Percentiles rank a stretch among this genome's conserved stretches.
phyloP scores from a whole-genome alignment of 805 yeast species.

The Yamadazyma philogaea region DNA sequence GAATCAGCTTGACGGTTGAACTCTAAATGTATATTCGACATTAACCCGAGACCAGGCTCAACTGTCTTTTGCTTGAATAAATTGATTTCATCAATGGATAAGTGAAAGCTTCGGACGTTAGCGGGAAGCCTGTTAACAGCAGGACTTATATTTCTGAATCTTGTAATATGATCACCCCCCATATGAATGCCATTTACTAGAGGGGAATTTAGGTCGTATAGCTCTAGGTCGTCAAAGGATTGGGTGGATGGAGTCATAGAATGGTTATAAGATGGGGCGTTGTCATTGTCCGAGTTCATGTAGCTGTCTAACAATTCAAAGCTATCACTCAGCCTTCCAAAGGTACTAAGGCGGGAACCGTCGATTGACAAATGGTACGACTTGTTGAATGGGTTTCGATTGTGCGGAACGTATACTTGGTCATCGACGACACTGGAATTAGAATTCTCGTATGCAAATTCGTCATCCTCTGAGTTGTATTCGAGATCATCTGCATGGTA shows the following conservation, averaged over 20 bases:
- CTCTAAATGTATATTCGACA: slow-evolving; percentile 4
- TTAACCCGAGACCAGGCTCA: slow-evolving; percentile 4
- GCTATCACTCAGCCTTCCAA: slow-evolving; percentile 8
- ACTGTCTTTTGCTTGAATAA: slow-evolving; percentile 3
- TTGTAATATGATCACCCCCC: slow-evolving; percentile 20
- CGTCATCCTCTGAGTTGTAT: not conserved
- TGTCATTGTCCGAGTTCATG: slow-evolving; percentile 17
- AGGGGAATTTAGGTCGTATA: slow-evolving; percentile 29
- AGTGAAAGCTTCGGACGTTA: slow-evolving; percentile 13
- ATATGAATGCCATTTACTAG: slow-evolving; percentile 33
- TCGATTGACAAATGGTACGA: slow-evolving; percentile 31
- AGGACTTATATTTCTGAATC: slow-evolving; percentile 13
- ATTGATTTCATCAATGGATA: slow-evolving; percentile 15
- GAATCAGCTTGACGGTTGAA: not conserved
- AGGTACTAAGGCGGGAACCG: slow-evolving; percentile 11
- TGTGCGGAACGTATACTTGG: slow-evolving; percentile 10
- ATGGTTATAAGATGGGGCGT: not conserved
- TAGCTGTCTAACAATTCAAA: slow-evolving; percentile 30
- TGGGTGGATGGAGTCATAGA: slow-evolving; percentile 12
- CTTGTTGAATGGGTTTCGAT: slow-evolving; percentile 17
- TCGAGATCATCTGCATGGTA: not conserved
- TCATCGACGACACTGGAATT: slow-evolving; percentile 1
- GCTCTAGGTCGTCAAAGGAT: slow-evolving; percentile 16
- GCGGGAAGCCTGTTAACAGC: slow-evolving; percentile 7
- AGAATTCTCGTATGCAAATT: not conserved